Percentiles rank a stretch among this genome's conserved stretches.
Conservation (phyloP, 2,329 filamentous ascomycete species). For the Westerdykella aurantiaca region DNA sequence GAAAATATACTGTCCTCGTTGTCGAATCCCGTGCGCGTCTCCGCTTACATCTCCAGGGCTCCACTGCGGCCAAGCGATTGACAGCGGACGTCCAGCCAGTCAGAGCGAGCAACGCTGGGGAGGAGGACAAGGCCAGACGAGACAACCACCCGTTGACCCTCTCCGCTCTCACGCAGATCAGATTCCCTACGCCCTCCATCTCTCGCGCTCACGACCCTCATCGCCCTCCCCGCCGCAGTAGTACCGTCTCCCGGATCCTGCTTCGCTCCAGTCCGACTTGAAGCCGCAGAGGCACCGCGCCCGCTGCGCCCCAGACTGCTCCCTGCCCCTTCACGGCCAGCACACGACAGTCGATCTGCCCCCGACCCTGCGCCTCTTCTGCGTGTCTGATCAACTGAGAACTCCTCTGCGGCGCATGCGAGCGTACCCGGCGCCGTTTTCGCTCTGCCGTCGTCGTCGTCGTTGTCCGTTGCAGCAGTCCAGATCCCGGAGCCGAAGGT, state of each 20-base stretch:
- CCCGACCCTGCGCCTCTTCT: slow-evolving; percentile 7
- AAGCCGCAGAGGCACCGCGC: slow-evolving; percentile 5
- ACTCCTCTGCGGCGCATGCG: slow-evolving; percentile 21
- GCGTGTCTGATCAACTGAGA: slow-evolving; percentile 1
- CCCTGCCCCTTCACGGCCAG: slow-evolving; percentile 26
- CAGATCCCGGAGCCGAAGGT: slow-evolving; percentile 13
- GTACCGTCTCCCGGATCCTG: too few species aligned
- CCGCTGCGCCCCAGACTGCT: slow-evolving; percentile 21
- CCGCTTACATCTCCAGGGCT: background rate
- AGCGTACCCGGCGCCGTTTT: slow-evolving; percentile 12
- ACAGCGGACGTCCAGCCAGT: slow-evolving; percentile 18
- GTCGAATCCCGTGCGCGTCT: background rate
- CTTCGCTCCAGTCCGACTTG: slow-evolving; percentile 2
- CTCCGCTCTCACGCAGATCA: slow-evolving; percentile 13
- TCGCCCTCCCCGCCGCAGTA: slow-evolving; percentile 8
- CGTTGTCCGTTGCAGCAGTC: slow-evolving; percentile 12
- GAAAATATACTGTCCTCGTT: background rate
- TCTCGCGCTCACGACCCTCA: slow-evolving; percentile 11
- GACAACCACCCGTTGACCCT: slow-evolving; percentile 15
- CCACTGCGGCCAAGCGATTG: background rate
- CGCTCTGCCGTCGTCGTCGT: slow-evolving; percentile 10
- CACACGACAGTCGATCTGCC: slow-evolving; percentile 27
- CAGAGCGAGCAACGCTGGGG: slow-evolving; percentile 18
- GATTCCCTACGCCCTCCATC: slow-evolving; percentile 13
- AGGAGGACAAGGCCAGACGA: slow-evolving; percentile 20